Evolutionary conservation across 306 rosid species (phyloP).

Genomic region (Malus asiatica): DNA sequence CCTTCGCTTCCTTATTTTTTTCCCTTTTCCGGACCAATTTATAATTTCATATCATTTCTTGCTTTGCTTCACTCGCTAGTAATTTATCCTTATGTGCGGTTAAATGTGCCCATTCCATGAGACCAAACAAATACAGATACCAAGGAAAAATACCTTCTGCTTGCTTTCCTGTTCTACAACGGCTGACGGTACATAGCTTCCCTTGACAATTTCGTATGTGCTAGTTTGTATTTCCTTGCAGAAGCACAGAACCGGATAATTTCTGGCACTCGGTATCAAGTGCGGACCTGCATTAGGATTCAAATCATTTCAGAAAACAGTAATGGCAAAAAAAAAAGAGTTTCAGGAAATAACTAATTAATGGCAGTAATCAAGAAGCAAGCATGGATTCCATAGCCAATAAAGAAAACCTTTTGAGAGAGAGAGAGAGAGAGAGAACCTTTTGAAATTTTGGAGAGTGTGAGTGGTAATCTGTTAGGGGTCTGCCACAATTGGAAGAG

Average conservation of each 20-base stretch:
- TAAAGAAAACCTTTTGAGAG: too few species aligned
- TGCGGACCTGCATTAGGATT: slow-evolving; percentile 20
- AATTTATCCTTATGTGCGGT: neutral
- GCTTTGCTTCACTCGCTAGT: neutral
- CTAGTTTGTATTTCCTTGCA: slow-evolving; percentile 56
- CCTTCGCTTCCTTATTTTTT: neutral
- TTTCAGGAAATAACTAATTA: neutral
- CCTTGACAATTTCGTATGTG: slow-evolving; percentile 66
- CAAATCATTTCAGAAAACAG: neutral
- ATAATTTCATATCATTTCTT: neutral
- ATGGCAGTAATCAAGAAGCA: neutral
- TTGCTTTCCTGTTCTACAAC: slow-evolving; percentile 32
- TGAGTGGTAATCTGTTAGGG: slow-evolving; percentile 25
- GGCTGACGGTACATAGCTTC: slow-evolving; percentile 57
- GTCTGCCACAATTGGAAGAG: slow-evolving; percentile 48
- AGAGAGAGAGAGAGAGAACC: slow-evolving; percentile 24
- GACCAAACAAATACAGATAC: neutral
- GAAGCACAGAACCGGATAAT: slow-evolving; percentile 30
- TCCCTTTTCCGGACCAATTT: neutral
- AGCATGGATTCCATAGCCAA: neutral
- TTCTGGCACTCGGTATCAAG: slow-evolving; percentile 27
- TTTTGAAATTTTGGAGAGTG: slow-evolving; percentile 22
- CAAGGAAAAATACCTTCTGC: slow-evolving; percentile 29
- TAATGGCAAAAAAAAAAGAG: neutral
- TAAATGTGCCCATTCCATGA: neutral